phyloP scores from a whole-genome alignment of 495 filamentous ascomycete species.

The Diplogelasinospora grovesii region DNA sequence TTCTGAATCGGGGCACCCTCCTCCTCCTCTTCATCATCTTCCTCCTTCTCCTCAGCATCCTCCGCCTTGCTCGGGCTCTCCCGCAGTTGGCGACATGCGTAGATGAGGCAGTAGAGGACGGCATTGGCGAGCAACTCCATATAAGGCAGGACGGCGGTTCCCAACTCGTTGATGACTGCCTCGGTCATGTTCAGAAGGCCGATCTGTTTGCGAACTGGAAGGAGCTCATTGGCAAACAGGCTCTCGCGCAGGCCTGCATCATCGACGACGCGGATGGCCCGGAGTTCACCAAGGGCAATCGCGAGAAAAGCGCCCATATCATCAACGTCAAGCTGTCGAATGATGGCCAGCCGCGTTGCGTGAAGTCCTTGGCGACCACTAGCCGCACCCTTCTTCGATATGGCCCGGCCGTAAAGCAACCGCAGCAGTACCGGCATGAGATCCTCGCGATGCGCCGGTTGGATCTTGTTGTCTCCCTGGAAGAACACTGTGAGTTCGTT shows the following conservation, averaged over 20 bases:
- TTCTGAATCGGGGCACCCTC: conserved; percentile 44
- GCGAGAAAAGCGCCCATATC: conserved; percentile 73
- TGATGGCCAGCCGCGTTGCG: conserved; percentile 53
- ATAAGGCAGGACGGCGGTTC: conserved; percentile 57
- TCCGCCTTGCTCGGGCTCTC: conserved; percentile 31
- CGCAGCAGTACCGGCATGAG: conserved; percentile 82
- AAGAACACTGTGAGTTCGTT: conserved; percentile 86
- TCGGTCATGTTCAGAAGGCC: conserved; percentile 87
- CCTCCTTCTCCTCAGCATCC: conserved; percentile 39
- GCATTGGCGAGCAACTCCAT: conserved; percentile 60
- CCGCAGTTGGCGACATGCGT: conserved; percentile 57
- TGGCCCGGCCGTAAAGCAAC: conserved; percentile 80
- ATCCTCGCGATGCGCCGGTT: conserved; percentile 59
- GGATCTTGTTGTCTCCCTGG: conserved; percentile 71
- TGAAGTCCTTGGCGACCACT: conserved; percentile 55
- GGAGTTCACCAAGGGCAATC: conserved; percentile 71
- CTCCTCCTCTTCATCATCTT: conserved; percentile 37
- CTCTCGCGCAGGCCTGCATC: conserved; percentile 41
- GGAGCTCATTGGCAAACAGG: conserved; percentile 44
- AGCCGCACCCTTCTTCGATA: conserved; percentile 68
- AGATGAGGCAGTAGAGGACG: conserved; percentile 69
- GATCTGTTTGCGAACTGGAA: conserved; percentile 69
- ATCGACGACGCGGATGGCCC: conserved; percentile 48
- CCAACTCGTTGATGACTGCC: conserved; percentile 77
- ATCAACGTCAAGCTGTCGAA: conserved; percentile 45